phyloP scores from a whole-genome alignment of 441 rosid genomes.

The Gossypium schwendimanii region DNA sequence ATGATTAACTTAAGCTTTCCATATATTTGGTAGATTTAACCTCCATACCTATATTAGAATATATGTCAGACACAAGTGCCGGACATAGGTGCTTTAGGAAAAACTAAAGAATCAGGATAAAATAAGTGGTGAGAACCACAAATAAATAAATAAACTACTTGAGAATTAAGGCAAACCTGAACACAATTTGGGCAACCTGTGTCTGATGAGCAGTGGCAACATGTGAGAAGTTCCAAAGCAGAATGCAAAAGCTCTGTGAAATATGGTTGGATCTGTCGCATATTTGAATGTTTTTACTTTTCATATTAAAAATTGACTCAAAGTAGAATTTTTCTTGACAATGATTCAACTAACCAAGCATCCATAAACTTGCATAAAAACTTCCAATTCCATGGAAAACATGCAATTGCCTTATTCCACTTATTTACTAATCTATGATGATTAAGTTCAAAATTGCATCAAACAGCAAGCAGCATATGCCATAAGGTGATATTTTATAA shows the following conservation, averaged over 20 bases:
- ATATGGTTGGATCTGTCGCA: slow-evolving; percentile 59
- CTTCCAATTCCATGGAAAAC: neutral
- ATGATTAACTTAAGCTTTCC: neutral
- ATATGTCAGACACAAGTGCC: neutral
- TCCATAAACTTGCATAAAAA: neutral
- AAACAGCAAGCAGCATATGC: neutral
- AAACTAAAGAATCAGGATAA: neutral
- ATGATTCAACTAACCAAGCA: neutral
- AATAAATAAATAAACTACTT: neutral
- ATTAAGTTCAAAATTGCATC: neutral
- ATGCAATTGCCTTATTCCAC: neutral
- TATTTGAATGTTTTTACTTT: slow-evolving; percentile 4
- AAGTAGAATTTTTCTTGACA: neutral
- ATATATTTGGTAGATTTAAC: neutral
- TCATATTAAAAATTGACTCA: slow-evolving; percentile 15
- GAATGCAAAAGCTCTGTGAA: slow-evolving; percentile 63
- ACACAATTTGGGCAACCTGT: slow-evolving; percentile 79
- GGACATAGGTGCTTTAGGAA: neutral
- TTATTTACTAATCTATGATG: neutral
- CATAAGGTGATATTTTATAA: neutral
- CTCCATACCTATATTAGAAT: neutral
- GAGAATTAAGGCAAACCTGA: slow-evolving; percentile 40
- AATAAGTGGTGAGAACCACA: neutral
- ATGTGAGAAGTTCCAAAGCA: slow-evolving; percentile 64
- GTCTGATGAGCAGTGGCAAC: slow-evolving; percentile 53